Conservation (phyloP, 176 grass and related monocot genomes). For the Hordeum marinum region DNA sequence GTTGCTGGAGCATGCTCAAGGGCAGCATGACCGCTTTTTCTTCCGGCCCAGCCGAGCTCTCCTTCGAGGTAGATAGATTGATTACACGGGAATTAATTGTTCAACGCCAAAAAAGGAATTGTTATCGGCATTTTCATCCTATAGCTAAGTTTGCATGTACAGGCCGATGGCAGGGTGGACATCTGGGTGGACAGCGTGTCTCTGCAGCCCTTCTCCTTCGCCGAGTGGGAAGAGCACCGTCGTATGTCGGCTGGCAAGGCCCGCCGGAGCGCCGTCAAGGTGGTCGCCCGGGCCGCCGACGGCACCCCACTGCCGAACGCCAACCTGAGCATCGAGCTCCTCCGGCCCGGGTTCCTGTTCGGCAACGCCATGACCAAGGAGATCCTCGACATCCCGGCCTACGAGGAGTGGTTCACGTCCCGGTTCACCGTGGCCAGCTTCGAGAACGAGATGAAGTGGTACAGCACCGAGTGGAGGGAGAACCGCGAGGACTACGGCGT, state of each 20-base stretch:
- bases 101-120: too few species aligned
- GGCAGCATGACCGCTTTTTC: constrained; percentile 59
- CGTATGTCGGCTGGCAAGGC: constrained; percentile 21
- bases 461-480: constrained; percentile 38
- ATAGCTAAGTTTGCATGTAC: not conserved
- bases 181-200: constrained; percentile 83
- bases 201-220: constrained; percentile 71
- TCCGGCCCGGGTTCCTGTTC: constrained; percentile 46
- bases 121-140: too few species aligned
- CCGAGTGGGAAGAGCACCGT: constrained; percentile 61
- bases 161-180: constrained; percentile 42
- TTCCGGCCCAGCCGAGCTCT: constrained; percentile 48
- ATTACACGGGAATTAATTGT: not conserved
- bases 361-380: constrained; percentile 50
- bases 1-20: constrained; percentile 93
- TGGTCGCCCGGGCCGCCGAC: constrained; percentile 26
- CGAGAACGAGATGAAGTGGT: constrained; percentile 99
- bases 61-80: constrained; percentile 49
- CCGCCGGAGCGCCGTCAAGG: constrained; percentile 14
- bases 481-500: constrained; percentile 47
- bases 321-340: constrained; percentile 40
- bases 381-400: constrained; percentile 43
- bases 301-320: constrained; percentile 30
- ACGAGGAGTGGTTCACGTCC: constrained; percentile 81
- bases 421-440: constrained; percentile 78